Evolutionary conservation across 2,329 filamentous ascomycete species (phyloP).

Genomic region (Colletotrichum lentis): DNA sequence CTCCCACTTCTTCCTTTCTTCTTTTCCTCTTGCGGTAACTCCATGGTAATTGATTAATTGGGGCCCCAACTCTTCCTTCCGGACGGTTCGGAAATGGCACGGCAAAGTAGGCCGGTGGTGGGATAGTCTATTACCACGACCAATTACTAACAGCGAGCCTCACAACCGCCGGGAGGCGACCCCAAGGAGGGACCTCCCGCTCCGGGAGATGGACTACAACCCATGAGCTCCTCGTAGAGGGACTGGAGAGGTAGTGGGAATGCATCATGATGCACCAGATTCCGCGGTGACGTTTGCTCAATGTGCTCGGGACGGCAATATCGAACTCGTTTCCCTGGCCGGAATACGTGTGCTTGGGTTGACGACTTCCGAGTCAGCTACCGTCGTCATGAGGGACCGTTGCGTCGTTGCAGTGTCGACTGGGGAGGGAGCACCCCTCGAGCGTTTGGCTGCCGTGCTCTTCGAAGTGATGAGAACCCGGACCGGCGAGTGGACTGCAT

Average conservation of each 20-base stretch:
- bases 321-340: not conserved
- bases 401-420: not conserved
- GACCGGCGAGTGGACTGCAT: not conserved
- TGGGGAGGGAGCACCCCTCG: not conserved
- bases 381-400: not conserved
- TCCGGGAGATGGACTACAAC: not conserved
- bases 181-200: not conserved
- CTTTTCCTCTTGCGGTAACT: not conserved
- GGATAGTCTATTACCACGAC: not conserved
- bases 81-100: slow-evolving; percentile 1
- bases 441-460: not conserved
- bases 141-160: not conserved
- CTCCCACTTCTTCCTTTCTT: too few relatives aligned
- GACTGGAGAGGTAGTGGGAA: not conserved
- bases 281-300: not conserved
- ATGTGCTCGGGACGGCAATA: not conserved
- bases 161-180: not conserved
- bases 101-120: not conserved
- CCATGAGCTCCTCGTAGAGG: not conserved
- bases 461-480: not conserved
- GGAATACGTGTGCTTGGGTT: not conserved
- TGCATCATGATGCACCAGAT: too few relatives aligned
- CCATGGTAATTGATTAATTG: not conserved
- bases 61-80: not conserved
- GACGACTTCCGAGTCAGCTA: not conserved